These are phyloP conservation scores for Paraglomus occultum DNA, from an alignment of 192 early-diverging fungal genomes.

Conservation along the genomic window DNA sequence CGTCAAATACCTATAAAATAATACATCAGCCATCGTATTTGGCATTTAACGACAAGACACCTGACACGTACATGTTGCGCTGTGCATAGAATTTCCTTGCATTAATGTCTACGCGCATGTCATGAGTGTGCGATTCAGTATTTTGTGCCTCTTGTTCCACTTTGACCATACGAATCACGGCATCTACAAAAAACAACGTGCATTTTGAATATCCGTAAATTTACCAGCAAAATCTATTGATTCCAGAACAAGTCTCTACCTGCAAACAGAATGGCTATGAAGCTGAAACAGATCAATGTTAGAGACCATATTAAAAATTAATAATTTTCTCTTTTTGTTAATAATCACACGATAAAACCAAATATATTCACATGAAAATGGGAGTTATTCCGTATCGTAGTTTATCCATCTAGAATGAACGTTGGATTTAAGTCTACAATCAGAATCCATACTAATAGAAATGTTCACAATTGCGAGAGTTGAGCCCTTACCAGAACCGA, in stretches of 20 bases:
- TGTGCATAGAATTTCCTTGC: constrained; percentile 57
- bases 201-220: not conserved
- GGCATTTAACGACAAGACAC: not conserved
- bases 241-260: constrained; percentile 34
- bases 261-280: constrained; percentile 53
- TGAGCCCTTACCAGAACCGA: constrained; percentile 40
- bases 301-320: no score
- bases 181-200: constrained; percentile 35
- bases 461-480: no score
- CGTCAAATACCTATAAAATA: constrained; percentile 49
- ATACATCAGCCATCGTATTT: not conserved
- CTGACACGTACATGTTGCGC: constrained; percentile 50
- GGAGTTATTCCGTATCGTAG: no score
- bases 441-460: no score
- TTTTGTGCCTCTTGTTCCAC: constrained; percentile 30
- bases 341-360: no score
- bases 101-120: constrained; percentile 39
- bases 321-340: no score
- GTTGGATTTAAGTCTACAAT: no score
- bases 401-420: no score
- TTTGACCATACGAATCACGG: constrained; percentile 45
- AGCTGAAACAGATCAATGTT: constrained; percentile 33
- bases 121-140: constrained; percentile 26
- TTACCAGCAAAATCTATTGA: not conserved
- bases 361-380: no score